Evolutionary conservation across 495 filamentous ascomycete species (phyloP).

Genomic region (Penicillium lagena): DNA sequence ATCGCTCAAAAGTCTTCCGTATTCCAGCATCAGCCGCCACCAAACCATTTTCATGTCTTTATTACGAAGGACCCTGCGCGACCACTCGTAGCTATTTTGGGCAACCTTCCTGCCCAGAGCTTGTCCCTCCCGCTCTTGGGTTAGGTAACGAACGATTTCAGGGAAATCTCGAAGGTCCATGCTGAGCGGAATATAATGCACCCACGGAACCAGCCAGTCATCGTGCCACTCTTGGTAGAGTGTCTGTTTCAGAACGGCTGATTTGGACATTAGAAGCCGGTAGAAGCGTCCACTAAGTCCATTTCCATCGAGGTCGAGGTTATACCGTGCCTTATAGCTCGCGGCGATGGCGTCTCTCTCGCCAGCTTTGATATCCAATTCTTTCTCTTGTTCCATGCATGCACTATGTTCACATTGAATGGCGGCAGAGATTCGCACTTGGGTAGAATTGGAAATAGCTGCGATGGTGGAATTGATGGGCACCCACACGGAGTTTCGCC

Average conservation of each 20-base stretch:
- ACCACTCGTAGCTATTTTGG: conserved; percentile 35
- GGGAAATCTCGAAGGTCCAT: conserved; percentile 38
- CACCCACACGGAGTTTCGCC: too few relatives aligned
- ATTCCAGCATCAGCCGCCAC: conserved; percentile 38
- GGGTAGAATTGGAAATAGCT: too few relatives aligned
- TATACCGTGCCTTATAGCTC: conserved; percentile 10
- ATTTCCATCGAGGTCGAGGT: conserved; percentile 52
- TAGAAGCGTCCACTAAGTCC: conserved; percentile 46
- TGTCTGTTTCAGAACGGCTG: conserved; percentile 39
- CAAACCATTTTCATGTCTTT: conserved; percentile 34
- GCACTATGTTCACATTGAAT: too few relatives aligned
- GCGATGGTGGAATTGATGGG: too few relatives aligned
- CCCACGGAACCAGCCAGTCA: conserved; percentile 47
- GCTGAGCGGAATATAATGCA: conserved; percentile 47
- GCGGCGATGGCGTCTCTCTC: conserved; percentile 1
- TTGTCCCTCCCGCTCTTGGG: conserved; percentile 24
- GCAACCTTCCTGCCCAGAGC: conserved; percentile 30
- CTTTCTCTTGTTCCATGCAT: too few relatives aligned
- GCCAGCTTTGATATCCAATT: neutral
- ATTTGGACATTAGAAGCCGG: conserved; percentile 35
- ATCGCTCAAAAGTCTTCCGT: neutral
- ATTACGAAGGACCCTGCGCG: conserved; percentile 21
- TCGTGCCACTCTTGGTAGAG: conserved; percentile 53
- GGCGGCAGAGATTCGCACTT: too few relatives aligned
- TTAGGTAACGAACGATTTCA: conserved; percentile 34